Evolutionary conservation across 306 rosid genomes (phyloP), one percentile per base, ranked within the genome.

Genomic region (Glycine tomentella): DNA sequence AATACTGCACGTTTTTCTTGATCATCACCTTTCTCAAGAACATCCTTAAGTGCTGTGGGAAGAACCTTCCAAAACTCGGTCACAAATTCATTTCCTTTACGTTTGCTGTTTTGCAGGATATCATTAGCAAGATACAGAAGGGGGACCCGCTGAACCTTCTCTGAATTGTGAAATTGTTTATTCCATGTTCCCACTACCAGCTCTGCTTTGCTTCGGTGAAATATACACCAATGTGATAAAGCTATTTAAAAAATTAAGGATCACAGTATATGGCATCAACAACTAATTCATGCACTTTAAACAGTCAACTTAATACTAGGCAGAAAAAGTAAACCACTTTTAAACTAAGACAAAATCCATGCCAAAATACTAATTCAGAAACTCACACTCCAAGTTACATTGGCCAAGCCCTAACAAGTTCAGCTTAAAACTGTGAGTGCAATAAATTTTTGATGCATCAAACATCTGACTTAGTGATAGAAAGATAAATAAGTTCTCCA

Each of bases 161-260:
- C 88, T 67, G 92, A 85, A 77, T 77, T 75, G 65, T 81, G 92
- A 83, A 95, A 90, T 49, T 91, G 97, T 67, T 85, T 91, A 79
- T 86, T 89, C 99, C 99, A 95, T 84, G 98, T 93, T 77, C 81
- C 77, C 59, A 95, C 97, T 72, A 95, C 97, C 76, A 90, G 82
- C 82, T 93, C 94, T 11, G 99, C 99, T 79, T 93, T 87, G 86
- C 94, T 87, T 85, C 93, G 95, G 75, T 95, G 89, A 85, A 86
- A 93, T 82, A 95, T 95, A 82, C 99, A 95, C 99, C 98, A 93
- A 78, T 95, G 97, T 52, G 99, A 95, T 80, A 95, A 81, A 82
- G 98, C 99, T 95, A 86, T 59, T 68, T 20, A 69, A 66, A 83
- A 81, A 78, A 66, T 89, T 90, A 74, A 95, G 81, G 90, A 80